Conservation (phyloP, 2,329 filamentous ascomycete species). For the Xylariales sp. region DNA sequence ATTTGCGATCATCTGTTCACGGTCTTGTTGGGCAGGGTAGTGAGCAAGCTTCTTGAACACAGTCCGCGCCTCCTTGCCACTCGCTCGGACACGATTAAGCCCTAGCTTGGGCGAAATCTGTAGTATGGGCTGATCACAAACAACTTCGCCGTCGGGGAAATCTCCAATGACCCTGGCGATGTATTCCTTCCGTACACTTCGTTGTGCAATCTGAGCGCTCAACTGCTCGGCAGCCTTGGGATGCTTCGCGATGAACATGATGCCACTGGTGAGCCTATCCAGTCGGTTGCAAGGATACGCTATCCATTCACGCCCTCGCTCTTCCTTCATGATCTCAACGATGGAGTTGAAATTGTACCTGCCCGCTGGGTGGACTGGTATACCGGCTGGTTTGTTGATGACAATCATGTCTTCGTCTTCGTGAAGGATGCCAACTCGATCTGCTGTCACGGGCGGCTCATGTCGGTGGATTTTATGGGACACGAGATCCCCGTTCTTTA, state of each 20-base stretch:
- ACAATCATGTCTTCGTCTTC: slow-evolving; percentile 93
- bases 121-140: slow-evolving; percentile 91
- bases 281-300: slow-evolving; percentile 82
- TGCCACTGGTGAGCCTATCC: slow-evolving; percentile 86
- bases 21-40: slow-evolving; percentile 54
- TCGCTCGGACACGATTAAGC: slow-evolving; percentile 88
- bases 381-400: slow-evolving; percentile 92
- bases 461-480: slow-evolving; percentile 93
- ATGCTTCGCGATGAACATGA: slow-evolving; percentile 97
- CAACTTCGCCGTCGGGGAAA: slow-evolving; percentile 85
- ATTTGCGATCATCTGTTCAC: slow-evolving; percentile 9
- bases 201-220: slow-evolving; percentile 67
- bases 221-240: slow-evolving; percentile 73
- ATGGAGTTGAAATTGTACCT: slow-evolving; percentile 95
- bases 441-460: slow-evolving; percentile 84
- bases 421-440: slow-evolving; percentile 76
- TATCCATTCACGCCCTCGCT: slow-evolving; percentile 53
- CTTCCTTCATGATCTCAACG: slow-evolving; percentile 84
- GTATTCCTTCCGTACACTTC: slow-evolving; percentile 93
- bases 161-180: slow-evolving; percentile 84
- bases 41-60: slow-evolving; percentile 93
- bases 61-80: slow-evolving; percentile 82
- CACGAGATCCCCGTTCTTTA: slow-evolving; percentile 87
- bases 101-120: slow-evolving; percentile 93
- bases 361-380: slow-evolving; percentile 92